Evolutionary conservation across 2,329 filamentous ascomycete species (phyloP).

Genomic region (Cytospora paraplurivora): DNA sequence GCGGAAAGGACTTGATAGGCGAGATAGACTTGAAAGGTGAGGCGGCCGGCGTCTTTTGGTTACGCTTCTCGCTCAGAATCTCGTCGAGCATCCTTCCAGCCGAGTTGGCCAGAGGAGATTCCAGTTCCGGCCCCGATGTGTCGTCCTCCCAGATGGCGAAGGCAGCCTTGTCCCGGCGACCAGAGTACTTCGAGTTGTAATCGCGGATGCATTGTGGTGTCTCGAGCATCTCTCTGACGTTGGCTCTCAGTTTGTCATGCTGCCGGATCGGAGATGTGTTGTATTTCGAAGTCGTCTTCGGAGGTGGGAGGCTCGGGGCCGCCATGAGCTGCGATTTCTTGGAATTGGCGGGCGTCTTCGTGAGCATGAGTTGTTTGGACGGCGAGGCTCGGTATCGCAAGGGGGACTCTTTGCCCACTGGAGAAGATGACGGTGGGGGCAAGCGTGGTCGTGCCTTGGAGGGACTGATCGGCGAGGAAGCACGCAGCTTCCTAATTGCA

Average conservation of each 20-base stretch:
- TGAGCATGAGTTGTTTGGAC: slow-evolving; percentile 9
- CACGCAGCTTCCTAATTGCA: slow-evolving; percentile 89
- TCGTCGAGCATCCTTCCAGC: slow-evolving; percentile 28
- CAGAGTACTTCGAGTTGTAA: slow-evolving; percentile 26
- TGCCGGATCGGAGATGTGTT: slow-evolving; percentile 29
- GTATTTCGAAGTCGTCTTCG: slow-evolving; percentile 27
- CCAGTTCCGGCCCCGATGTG: slow-evolving; percentile 20
- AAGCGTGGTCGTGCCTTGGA: slow-evolving; percentile 54
- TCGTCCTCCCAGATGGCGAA: slow-evolving; percentile 28
- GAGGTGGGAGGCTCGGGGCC: slow-evolving; percentile 24
- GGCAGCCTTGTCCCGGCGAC: slow-evolving; percentile 21
- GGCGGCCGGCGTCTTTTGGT: slow-evolving; percentile 21
- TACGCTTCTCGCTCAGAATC: slow-evolving; percentile 28
- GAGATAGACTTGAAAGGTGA: slow-evolving; percentile 23
- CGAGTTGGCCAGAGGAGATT: slow-evolving; percentile 27
- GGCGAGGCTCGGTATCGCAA: slow-evolving; percentile 24
- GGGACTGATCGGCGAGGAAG: slow-evolving; percentile 91
- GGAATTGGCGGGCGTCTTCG: slow-evolving; percentile 23
- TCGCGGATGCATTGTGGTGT: slow-evolving; percentile 27
- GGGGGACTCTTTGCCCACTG: slow-evolving; percentile 25
- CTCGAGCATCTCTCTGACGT: slow-evolving; percentile 28
- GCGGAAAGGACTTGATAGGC: slow-evolving; percentile 25
- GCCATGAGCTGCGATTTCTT: slow-evolving; percentile 20
- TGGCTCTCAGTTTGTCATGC: slow-evolving; percentile 25
- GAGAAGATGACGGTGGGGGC: slow-evolving; percentile 28